Evolutionary conservation across 1,139 yeast species (phyloP).

Genomic region (Pneumocystis oryctolagi): DNA sequence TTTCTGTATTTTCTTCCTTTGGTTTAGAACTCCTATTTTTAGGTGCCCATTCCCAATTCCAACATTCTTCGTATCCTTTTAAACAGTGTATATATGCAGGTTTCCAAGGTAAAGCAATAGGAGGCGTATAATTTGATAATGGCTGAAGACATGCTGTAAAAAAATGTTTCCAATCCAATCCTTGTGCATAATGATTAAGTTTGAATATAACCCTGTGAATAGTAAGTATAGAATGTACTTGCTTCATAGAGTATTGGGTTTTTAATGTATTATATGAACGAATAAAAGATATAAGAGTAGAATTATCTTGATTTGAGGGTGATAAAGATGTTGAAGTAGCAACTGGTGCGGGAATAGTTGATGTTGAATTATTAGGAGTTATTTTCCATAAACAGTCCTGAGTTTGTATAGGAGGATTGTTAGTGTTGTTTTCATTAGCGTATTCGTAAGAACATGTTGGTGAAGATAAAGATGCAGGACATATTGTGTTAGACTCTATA

Average conservation of each 20-base stretch:
- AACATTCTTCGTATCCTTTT: not conserved
- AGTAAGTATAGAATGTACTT: not conserved
- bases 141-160: not conserved
- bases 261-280: not conserved
- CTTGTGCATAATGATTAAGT: not conserved
- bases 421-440: not conserved
- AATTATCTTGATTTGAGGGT: not conserved
- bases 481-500: not conserved
- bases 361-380: not conserved
- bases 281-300: not conserved
- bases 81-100: not conserved
- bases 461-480: not conserved
- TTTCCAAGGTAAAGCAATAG: not conserved
- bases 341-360: not conserved
- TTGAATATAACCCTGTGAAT: not conserved
- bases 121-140: not conserved
- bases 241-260: not conserved
- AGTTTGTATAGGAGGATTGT: not conserved
- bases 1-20: not conserved
- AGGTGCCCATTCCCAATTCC: not conserved
- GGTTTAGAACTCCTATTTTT: not conserved
- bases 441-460: not conserved
- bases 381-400: not conserved
- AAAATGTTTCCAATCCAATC: not conserved
- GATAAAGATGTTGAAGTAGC: not conserved